Conservation (phyloP, 83 land plant genomes). For the Picea mariana region DNA sequence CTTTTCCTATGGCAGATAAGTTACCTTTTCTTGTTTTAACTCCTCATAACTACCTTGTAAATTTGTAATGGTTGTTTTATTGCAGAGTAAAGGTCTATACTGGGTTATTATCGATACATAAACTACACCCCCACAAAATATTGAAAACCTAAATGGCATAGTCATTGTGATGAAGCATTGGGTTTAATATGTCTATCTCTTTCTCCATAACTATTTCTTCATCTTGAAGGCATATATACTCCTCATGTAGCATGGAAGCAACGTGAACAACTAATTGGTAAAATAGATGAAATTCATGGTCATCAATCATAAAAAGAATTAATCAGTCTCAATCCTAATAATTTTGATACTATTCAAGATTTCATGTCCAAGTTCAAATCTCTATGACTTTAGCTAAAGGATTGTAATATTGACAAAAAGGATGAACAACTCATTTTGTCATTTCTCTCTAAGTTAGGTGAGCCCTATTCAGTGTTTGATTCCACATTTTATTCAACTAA, state of each 20-base stretch:
- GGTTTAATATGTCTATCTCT: background rate
- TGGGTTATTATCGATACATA: background rate
- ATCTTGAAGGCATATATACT: background rate
- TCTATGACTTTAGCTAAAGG: too few relatives aligned
- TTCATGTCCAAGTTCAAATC: too few relatives aligned
- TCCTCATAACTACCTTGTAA: background rate
- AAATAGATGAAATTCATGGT: constrained; percentile 35
- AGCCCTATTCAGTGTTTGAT: too few relatives aligned
- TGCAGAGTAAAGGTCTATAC: background rate
- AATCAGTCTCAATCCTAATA: too few relatives aligned
- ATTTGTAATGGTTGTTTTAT: background rate
- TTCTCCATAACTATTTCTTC: too few relatives aligned
- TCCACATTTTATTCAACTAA: too few relatives aligned
- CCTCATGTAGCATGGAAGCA: background rate
- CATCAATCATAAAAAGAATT: too few relatives aligned
- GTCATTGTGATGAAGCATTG: too few relatives aligned
- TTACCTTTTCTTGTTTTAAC: background rate
- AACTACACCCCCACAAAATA: background rate
- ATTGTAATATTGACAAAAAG: too few relatives aligned
- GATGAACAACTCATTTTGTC: too few relatives aligned
- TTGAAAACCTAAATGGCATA: background rate
- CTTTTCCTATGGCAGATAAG: background rate
- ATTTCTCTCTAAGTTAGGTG: too few relatives aligned
- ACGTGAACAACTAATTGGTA: background rate
- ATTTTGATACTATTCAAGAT: too few relatives aligned